These are phyloP conservation scores for Colletotrichum paranaense DNA, from an alignment of 2,329 filamentous ascomycete genomes.

Conservation along the genomic window DNA sequence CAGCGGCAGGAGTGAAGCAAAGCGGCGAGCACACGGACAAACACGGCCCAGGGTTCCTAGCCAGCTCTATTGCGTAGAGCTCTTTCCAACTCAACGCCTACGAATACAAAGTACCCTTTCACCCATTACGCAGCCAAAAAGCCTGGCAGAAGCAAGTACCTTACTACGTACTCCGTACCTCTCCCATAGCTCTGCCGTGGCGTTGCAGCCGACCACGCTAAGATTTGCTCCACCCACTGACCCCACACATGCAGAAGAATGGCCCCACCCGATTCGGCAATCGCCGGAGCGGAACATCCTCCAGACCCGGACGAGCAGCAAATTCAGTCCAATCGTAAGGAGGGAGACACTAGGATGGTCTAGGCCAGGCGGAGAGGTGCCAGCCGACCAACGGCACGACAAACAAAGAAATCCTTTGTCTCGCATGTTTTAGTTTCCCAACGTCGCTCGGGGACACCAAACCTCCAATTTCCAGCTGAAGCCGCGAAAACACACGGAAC, in stretches of 20 bases:
- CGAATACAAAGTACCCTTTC: no score
- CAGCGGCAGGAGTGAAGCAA: background rate
- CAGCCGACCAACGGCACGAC: background rate
- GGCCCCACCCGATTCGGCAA: slow-evolving; percentile 16
- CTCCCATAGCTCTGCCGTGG: slow-evolving; percentile 14
- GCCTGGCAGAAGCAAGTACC: background rate
- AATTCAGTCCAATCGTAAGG: background rate
- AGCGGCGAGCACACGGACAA: slow-evolving; percentile 1
- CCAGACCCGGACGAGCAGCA: background rate
- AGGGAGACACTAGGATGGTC: no score
- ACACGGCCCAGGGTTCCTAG: background rate
- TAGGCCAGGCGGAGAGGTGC: no score
- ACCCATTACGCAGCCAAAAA: background rate
- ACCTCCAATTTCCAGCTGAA: background rate
- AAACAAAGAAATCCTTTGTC: background rate
- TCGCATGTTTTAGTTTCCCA: background rate
- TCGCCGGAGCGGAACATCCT: slow-evolving; percentile 16
- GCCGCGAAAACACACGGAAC: no score
- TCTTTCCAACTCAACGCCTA: background rate
- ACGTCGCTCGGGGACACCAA: background rate
- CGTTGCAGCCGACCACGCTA: slow-evolving; percentile 18
- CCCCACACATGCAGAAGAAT: slow-evolving; percentile 2
- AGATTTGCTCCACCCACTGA: background rate
- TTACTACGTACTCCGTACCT: no score
- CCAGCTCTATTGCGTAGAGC: slow-evolving; percentile 1